Evolutionary conservation across 2,329 filamentous ascomycete genomes (phyloP).

Genomic region (Aspergillus sojae): DNA sequence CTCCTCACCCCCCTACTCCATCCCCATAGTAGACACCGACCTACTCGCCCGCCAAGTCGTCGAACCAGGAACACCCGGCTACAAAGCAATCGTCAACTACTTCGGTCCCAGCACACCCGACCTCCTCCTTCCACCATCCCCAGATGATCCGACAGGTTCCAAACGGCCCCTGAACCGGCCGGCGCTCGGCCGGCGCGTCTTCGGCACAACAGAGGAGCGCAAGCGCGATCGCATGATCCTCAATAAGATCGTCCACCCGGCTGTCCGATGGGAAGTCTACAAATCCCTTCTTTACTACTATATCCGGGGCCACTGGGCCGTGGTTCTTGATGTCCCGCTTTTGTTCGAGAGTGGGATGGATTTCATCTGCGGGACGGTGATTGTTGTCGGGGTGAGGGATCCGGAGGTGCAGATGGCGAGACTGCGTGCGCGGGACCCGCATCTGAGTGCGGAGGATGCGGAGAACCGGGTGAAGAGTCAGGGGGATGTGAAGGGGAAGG

Average conservation of each 20-base stretch:
- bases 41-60: constrained; percentile 90
- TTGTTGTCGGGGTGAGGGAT: constrained; percentile 84
- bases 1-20: constrained; percentile 74
- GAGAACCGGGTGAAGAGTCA: constrained; percentile 84
- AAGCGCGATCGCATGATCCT: constrained; percentile 73
- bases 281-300: constrained; percentile 73
- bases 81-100: constrained; percentile 77
- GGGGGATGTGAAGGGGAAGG: constrained; percentile 83
- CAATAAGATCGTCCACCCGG: constrained; percentile 91
- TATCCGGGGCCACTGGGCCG: constrained; percentile 77
- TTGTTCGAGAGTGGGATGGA: constrained; percentile 90
- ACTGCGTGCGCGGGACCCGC: constrained; percentile 72
- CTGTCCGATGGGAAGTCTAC: constrained; percentile 82
- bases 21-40: constrained; percentile 94
- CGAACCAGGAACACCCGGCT: constrained; percentile 84
- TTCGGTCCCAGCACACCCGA: constrained; percentile 85
- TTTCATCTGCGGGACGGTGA: constrained; percentile 76
- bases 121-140: constrained; percentile 65
- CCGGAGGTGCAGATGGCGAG: constrained; percentile 80
- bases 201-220: constrained; percentile 73
- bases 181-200: constrained; percentile 81
- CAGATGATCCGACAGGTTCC: constrained; percentile 39
- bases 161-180: constrained; percentile 75
- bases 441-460: constrained; percentile 83
- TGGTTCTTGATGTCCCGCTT: constrained; percentile 88